Conservation (phyloP, 2,329 filamentous ascomycete genomes). For the Aureobasidium sp. region DNA sequence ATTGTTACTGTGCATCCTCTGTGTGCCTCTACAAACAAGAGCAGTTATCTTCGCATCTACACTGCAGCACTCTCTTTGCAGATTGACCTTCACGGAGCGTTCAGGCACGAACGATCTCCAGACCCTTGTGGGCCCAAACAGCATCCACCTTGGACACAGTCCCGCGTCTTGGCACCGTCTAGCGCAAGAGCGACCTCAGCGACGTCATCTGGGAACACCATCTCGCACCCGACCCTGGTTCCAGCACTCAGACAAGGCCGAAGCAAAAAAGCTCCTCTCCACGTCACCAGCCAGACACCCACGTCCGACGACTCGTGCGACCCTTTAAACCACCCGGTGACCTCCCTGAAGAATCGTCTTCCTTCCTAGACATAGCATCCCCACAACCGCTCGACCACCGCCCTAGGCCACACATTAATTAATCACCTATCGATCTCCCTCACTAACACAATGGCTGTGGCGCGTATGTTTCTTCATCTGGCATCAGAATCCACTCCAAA, state of each 20-base stretch:
- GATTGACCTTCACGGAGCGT: not conserved
- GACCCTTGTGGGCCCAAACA: not conserved
- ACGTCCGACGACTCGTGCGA: not conserved
- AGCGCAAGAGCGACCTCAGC: not conserved
- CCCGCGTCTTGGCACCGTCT: not conserved
- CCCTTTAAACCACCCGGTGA: constrained; percentile 7
- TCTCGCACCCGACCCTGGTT: not conserved
- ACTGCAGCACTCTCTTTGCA: not conserved
- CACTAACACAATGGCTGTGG: constrained; percentile 14
- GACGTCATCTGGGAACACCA: not conserved
- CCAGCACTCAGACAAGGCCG: not conserved
- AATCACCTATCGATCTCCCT: not conserved
- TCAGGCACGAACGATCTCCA: not conserved
- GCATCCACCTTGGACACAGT: not conserved
- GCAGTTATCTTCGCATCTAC: not conserved
- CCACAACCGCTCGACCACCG: not conserved
- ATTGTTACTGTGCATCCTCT: not conserved
- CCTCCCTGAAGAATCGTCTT: not conserved
- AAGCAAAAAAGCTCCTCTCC: not conserved
- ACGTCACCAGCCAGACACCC: not conserved
- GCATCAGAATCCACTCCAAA: constrained; percentile 32
- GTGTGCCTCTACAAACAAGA: not conserved
- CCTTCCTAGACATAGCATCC: not conserved
- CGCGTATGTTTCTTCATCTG: constrained; percentile 10
- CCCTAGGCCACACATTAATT: constrained; percentile 1